Evolutionary conservation across 1,284 basidiomycete species (phyloP), one percentile per base, ranked within the genome.

Genomic region (Ceratobasidium sp.): DNA sequence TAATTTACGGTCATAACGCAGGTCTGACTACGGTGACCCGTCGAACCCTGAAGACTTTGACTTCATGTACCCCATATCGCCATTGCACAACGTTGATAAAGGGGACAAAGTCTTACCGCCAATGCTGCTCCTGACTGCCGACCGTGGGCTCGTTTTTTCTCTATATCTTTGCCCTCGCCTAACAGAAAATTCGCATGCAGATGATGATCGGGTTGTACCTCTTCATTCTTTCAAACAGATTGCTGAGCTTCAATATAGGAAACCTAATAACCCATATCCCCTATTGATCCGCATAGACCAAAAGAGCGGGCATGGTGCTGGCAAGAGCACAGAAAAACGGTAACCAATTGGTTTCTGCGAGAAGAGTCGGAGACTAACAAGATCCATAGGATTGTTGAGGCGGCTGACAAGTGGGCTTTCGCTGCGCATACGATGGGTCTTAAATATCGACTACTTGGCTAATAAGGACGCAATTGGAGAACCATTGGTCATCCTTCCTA

Each of bases 131-230:
- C 82, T 92, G 78, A 94, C 92, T 8, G 92, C 90, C 22, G 93
- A 93, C 80, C 92, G 90, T 92, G 80, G 76, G 90, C 85, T 43
- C 63, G 2, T 31, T 76, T 31, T 29, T 24, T 39, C 39, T 16
- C 8, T 58, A 14, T 51, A 39, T 31, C 11, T 34, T 7, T 9
- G 39, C 34, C 54, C 31, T 43, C 22, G 8, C 11, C 59, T 43
- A 43, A 49, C 49, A 14, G 43, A 43, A 34, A 24, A n/a, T 74
- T 51, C 11, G 27, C 34, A 8, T 46, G 3, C 76, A 92, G 91
- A 94, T 79, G 93, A 94, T 78, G 92, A 94, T 79, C 90, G 93
- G 39, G 90, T 93, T 13, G 91, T 93, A 1, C 92, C 92, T 1
- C 83, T 92, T 78, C 93, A 94, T 81, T 91, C 91, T 6, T 93